Evolutionary conservation across 768 basidiomycete genomes (phyloP).

Genomic region (Cyclocybe aegerita): DNA sequence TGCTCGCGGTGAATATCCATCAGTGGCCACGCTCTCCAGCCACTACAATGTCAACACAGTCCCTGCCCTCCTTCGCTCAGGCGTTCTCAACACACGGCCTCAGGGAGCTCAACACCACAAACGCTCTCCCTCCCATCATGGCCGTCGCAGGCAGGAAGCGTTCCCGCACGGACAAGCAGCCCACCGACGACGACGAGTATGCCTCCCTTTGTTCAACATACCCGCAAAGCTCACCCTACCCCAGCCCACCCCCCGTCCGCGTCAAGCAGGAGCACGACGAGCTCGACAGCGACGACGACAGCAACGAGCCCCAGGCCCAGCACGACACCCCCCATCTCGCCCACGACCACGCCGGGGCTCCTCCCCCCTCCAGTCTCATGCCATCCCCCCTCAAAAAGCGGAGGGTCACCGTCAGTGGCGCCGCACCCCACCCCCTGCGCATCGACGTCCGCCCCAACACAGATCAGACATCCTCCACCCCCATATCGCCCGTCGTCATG

Average conservation of each 20-base stretch:
- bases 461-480: slow-evolving; percentile 49
- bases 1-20: slow-evolving; percentile 1
- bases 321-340: slow-evolving; percentile 38
- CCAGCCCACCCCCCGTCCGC: slow-evolving; percentile 24
- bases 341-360: slow-evolving; percentile 27
- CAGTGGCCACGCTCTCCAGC: slow-evolving; percentile 13
- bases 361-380: slow-evolving; percentile 39
- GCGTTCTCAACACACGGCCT: slow-evolving; percentile 65
- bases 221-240: slow-evolving; percentile 7
- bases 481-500: slow-evolving; percentile 68
- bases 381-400: slow-evolving; percentile 61
- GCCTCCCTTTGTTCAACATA: slow-evolving; percentile 22
- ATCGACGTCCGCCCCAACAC: slow-evolving; percentile 45
- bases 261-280: slow-evolving; percentile 68
- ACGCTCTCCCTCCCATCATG: slow-evolving; percentile 69
- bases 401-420: slow-evolving; percentile 69
- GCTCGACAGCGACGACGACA: slow-evolving; percentile 15
- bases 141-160: slow-evolving; percentile 42
- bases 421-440: slow-evolving; percentile 49
- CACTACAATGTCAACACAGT: slow-evolving; percentile 53
- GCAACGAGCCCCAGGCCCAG: slow-evolving; percentile 14
- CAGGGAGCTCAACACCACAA: slow-evolving; percentile 47
- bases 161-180: slow-evolving; percentile 38
- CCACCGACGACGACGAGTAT: slow-evolving; percentile 44
- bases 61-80: slow-evolving; percentile 79